These are phyloP conservation scores for Curvularia spicifera DNA, from an alignment of 2,329 filamentous ascomycete genomes.

Conservation along the genomic window DNA sequence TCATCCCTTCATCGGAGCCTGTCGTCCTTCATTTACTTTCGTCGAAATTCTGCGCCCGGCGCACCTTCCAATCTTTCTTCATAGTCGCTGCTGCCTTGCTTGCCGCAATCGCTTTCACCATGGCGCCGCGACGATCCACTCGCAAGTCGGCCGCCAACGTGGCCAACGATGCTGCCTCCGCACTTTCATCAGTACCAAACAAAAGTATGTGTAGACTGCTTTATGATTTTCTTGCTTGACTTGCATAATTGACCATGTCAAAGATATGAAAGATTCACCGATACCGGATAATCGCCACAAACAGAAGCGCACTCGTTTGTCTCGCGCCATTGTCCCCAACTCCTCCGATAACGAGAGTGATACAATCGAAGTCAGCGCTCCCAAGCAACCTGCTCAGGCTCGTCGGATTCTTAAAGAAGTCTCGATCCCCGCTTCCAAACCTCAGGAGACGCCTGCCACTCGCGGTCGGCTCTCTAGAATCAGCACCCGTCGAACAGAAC, in stretches of 20 bases:
- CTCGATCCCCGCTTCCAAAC: slow-evolving; percentile 35
- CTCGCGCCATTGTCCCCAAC: slow-evolving; percentile 40
- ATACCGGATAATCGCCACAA: slow-evolving; percentile 19
- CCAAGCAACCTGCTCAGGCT: slow-evolving; percentile 11
- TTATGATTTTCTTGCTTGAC: background rate
- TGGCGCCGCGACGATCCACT: slow-evolving; percentile 36
- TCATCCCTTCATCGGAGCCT: slow-evolving; percentile 12
- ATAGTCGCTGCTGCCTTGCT: slow-evolving; percentile 3
- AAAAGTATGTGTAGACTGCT: slow-evolving; percentile 5
- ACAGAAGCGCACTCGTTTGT: slow-evolving; percentile 29
- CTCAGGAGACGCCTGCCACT: slow-evolving; percentile 20
- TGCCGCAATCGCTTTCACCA: slow-evolving; percentile 15
- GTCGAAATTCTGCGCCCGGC: background rate
- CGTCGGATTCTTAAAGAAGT: slow-evolving; percentile 45
- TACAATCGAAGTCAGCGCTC: slow-evolving; percentile 16
- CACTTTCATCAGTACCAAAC: slow-evolving; percentile 4
- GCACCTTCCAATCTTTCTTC: slow-evolving; percentile 1
- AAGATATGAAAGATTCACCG: slow-evolving; percentile 14
- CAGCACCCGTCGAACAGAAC: slow-evolving; percentile 20
- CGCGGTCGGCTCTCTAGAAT: slow-evolving; percentile 18
- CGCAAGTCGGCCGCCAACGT: slow-evolving; percentile 28
- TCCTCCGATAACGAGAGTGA: slow-evolving; percentile 43
- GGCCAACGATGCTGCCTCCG: slow-evolving; percentile 16
- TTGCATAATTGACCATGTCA: slow-evolving; percentile 7
- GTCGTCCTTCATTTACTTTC: slow-evolving; percentile 8